Conservation (phyloP, 2,329 filamentous ascomycete species). For the Fusarium phyllophilum region DNA sequence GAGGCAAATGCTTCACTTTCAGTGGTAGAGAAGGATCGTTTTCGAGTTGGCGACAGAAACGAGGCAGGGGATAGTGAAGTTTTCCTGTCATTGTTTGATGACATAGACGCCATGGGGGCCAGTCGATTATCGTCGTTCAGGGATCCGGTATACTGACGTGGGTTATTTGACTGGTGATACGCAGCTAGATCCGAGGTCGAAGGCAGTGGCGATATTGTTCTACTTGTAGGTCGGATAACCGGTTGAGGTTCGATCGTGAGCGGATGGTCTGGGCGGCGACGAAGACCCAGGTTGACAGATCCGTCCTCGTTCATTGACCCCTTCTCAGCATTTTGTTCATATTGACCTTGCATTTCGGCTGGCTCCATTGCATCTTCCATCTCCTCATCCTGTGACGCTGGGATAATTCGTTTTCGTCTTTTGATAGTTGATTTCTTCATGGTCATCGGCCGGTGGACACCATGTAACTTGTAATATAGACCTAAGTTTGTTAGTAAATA, state of each 20-base stretch:
- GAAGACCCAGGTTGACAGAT: slow-evolving; percentile 70
- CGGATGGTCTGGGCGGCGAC: slow-evolving; percentile 58
- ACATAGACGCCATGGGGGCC: slow-evolving; percentile 63
- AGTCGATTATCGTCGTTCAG: slow-evolving; percentile 67
- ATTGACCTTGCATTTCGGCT: slow-evolving; percentile 51
- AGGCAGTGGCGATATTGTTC: slow-evolving; percentile 56
- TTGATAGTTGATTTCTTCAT: slow-evolving; percentile 99
- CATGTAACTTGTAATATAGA: slow-evolving; percentile 95
- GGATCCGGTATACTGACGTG: slow-evolving; percentile 53
- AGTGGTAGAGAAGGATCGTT: slow-evolving; percentile 73
- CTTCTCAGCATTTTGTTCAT: slow-evolving; percentile 56
- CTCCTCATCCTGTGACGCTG: slow-evolving; percentile 69
- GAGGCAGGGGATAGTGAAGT: slow-evolving; percentile 70
- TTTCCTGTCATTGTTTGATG: slow-evolving; percentile 59
- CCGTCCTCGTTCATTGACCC: slow-evolving; percentile 71
- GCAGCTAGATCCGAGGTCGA: slow-evolving; percentile 58
- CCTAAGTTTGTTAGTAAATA: slow-evolving; percentile 61
- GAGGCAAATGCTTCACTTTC: slow-evolving; percentile 60
- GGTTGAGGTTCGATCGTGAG: slow-evolving; percentile 60
- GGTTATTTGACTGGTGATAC: slow-evolving; percentile 60
- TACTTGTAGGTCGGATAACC: slow-evolving; percentile 55
- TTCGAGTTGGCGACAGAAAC: slow-evolving; percentile 68
- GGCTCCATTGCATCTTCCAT: slow-evolving; percentile 61
- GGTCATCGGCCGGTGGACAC: slow-evolving; percentile 90
- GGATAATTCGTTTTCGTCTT: slow-evolving; percentile 91